Evolutionary conservation across 2,329 filamentous ascomycete species (phyloP).

Genomic region (Massarina eburnea): DNA sequence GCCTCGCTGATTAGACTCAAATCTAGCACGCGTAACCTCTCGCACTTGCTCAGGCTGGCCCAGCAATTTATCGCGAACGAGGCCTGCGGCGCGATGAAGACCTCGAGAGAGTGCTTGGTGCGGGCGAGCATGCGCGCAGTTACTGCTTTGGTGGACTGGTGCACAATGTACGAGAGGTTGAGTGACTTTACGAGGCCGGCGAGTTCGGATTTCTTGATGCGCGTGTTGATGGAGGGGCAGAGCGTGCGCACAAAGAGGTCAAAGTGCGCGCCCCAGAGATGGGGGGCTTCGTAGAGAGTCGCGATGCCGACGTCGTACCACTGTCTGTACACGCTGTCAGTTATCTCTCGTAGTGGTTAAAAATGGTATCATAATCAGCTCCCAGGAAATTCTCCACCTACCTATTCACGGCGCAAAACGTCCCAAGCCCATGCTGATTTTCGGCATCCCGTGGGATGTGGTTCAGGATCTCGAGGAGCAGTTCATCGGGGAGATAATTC

Average conservation of each 20-base stretch:
- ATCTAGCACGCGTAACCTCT: conserved; percentile 52
- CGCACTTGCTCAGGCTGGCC: conserved; percentile 59
- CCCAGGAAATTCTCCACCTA: conserved; percentile 11
- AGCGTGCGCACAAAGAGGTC: conserved; percentile 57
- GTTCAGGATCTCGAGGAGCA: conserved; percentile 54
- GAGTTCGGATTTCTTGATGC: conserved; percentile 51
- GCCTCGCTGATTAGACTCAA: conserved; percentile 56
- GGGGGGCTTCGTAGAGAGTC: conserved; percentile 56
- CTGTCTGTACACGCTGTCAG: conserved; percentile 37
- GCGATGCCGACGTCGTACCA: conserved; percentile 59
- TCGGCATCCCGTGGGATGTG: conserved; percentile 40
- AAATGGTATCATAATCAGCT: background rate
- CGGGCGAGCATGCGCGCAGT: conserved; percentile 60
- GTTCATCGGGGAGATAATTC: conserved; percentile 56
- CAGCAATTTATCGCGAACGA: conserved; percentile 61
- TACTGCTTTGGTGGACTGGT: conserved; percentile 59
- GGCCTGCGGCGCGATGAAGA: conserved; percentile 60
- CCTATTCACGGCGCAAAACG: conserved; percentile 51
- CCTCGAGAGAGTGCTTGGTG: conserved; percentile 54
- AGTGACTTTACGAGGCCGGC: conserved; percentile 55
- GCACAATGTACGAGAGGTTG: conserved; percentile 58
- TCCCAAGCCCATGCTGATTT: conserved; percentile 52
- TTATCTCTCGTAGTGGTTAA: background rate
- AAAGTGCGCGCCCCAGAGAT: conserved; percentile 56
- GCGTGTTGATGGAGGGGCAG: conserved; percentile 54